A percentile compares a stretch with the other conserved stretches of the same genome.
Evolutionary conservation across 1,284 basidiomycete genomes (phyloP).

Genomic region (Porogramme epimiltina): DNA sequence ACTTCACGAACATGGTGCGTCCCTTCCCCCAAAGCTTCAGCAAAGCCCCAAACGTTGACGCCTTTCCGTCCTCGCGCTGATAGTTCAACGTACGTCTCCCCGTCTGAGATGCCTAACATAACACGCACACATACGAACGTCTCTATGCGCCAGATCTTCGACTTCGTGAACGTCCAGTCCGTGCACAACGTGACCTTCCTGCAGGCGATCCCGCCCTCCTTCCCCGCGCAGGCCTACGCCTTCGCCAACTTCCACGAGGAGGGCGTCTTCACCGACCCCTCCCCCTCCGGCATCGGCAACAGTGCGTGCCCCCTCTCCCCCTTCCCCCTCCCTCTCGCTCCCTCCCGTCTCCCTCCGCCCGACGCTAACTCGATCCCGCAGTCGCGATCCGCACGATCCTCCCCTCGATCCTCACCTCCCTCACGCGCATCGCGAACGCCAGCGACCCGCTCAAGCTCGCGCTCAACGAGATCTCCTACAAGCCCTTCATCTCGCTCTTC

Average conservation of each 20-base stretch:
- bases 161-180: slow-evolving; percentile 51
- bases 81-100: slow-evolving; percentile 13
- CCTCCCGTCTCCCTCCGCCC: background rate
- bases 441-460: slow-evolving; percentile 44
- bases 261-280: slow-evolving; percentile 44
- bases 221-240: slow-evolving; percentile 39
- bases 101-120: no score
- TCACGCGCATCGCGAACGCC: slow-evolving; percentile 42
- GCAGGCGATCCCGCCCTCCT: slow-evolving; percentile 32
- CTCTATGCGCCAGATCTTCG: slow-evolving; percentile 40
- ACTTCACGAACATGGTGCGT: slow-evolving; percentile 43
- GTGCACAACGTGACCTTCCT: slow-evolving; percentile 49
- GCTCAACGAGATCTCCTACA: slow-evolving; percentile 47
- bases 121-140: background rate
- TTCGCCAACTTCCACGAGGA: slow-evolving; percentile 54
- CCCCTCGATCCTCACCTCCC: slow-evolving; percentile 43
- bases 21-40: no score
- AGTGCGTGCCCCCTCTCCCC: slow-evolving; percentile 27
- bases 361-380: slow-evolving; percentile 14
- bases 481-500: slow-evolving; percentile 54
- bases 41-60: background rate
- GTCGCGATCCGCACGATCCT: slow-evolving; percentile 46
- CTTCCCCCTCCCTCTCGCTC: background rate
- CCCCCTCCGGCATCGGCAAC: slow-evolving; percentile 45
- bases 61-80: background rate